Evolutionary conservation across 805 yeast genomes (phyloP), one percentile per base, ranked within the genome.

Genomic region (Phaffomyces opuntiae): DNA sequence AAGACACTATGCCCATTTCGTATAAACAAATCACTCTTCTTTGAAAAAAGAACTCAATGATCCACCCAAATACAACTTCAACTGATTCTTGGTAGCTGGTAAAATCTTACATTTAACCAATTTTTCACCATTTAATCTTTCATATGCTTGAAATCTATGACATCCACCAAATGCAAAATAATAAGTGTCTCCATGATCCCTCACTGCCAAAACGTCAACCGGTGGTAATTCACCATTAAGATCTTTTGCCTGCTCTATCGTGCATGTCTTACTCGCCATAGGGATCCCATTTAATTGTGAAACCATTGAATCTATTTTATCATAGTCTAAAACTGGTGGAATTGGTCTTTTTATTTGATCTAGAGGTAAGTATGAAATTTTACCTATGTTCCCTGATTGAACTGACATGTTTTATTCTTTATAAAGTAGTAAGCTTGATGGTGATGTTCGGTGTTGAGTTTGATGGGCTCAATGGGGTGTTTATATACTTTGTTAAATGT

Each of bases 141-240:
- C 93, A 59, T 88, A 88, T 0, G 95, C 95, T 61, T 87, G 95
- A 53, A 87, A 83, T 50, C 96, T 65, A 59, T 87, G 96, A 59
- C 96, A 87, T 0, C 96, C 96, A 7, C 96, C 96, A 64, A 87
- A 87, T 1, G 90, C 95, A 63, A 85, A 87, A 57, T 82, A 87
- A 60, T 73, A 74, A 34, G 64, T 70, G 41, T 75, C 65, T 2
- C 87, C 91, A 8, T 74, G 61, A 37, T 83, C 83, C 38, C 81
- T 69, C 2, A 87, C 85, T 34, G 73, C 72, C 50, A 87, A 64
- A 0, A 87, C 88, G 62, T 87, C 96, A 14, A 88, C 73, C 1
- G 96, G 91, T 2, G 96, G 96, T 35, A 87, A 64, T 52, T 82
- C 83, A 2, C 89, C 89, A 9, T 62, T 55, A 31, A 63, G 38